These are phyloP conservation scores for Neurospora sp. DNA, from an alignment of 495 filamentous ascomycete genomes.

Conservation along the genomic window DNA sequence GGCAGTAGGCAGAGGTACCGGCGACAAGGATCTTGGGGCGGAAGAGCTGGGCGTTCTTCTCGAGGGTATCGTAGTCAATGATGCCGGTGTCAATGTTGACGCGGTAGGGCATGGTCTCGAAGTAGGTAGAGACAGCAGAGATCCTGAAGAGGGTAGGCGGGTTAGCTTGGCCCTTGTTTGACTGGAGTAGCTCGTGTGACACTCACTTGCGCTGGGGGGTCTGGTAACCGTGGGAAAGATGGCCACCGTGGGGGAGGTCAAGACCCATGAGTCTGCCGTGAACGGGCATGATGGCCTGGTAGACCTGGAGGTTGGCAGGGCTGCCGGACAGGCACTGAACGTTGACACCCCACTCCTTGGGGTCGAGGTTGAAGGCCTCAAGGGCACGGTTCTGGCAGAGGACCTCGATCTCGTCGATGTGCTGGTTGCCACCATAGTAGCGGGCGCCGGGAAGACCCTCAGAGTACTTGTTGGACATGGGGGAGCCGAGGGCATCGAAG, in stretches of 20 bases:
- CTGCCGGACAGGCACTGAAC: constrained; percentile 88
- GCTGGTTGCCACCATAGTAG: constrained; percentile 99
- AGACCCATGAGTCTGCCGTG: constrained; percentile 96
- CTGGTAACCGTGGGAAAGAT: constrained; percentile 97
- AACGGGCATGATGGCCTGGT: constrained; percentile 96
- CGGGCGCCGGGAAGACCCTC: constrained; percentile 97
- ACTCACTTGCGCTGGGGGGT: constrained; percentile 79
- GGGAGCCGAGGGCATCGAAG: constrained; percentile 79
- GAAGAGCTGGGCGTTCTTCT: constrained; percentile 88
- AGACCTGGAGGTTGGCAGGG: constrained; percentile 96
- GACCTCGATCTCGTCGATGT: constrained; percentile 92
- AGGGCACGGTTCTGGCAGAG: constrained; percentile 95
- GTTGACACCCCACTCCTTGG: constrained; percentile 95
- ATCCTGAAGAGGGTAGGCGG: constrained; percentile 46
- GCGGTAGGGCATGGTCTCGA: constrained; percentile 89
- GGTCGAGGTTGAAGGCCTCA: constrained; percentile 77
- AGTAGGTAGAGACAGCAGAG: constrained; percentile 88
- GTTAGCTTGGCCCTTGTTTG: not conserved
- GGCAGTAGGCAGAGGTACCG: constrained; percentile 97
- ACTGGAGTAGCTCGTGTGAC: not conserved
- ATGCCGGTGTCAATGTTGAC: constrained; percentile 86
- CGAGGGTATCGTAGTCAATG: constrained; percentile 91
- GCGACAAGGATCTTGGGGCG: constrained; percentile 93
- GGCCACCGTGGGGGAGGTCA: constrained; percentile 94
- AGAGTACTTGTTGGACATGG: constrained; percentile 98